These are phyloP conservation scores for Firmiana major DNA, from an alignment of 345 rosid species.

Conservation along the genomic window DNA sequence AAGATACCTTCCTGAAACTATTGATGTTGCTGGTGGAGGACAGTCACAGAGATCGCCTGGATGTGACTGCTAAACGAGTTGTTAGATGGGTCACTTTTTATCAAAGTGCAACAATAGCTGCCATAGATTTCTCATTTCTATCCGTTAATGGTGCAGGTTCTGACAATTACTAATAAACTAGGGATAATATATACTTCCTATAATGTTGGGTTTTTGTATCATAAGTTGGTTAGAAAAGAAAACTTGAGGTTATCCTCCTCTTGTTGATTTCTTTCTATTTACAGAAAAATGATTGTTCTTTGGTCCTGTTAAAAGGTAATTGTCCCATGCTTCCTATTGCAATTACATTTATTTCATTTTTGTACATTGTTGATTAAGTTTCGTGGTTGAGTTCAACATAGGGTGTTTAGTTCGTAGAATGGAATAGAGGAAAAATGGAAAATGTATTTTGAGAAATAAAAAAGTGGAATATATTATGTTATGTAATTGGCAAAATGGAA, in stretches of 20 bases:
- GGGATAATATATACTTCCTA: not conserved
- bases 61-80: slow-evolving; percentile 52
- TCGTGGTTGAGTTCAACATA: not conserved
- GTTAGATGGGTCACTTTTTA: not conserved
- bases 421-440: too few relatives aligned
- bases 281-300: not conserved
- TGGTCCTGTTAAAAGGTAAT: not conserved
- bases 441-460: too few relatives aligned
- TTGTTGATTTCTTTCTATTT: not conserved
- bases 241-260: not conserved
- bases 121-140: not conserved
- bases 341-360: too few relatives aligned
- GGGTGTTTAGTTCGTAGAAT: too few relatives aligned
- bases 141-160: not conserved
- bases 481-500: too few relatives aligned
- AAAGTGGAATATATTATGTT: too few relatives aligned
- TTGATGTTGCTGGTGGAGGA: slow-evolving; percentile 57
- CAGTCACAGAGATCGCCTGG: slow-evolving; percentile 64
- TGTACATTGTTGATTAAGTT: not conserved
- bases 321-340: not conserved
- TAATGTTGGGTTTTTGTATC: not conserved
- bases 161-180: not conserved
- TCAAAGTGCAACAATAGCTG: not conserved
- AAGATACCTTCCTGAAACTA: slow-evolving; percentile 76
- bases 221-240: slow-evolving; percentile 4